Percentiles rank a stretch among this genome's conserved stretches.
These are phyloP conservation scores for Pisolithus orientalis DNA, from an alignment of 768 basidiomycete genomes.

Conservation along the genomic window DNA sequence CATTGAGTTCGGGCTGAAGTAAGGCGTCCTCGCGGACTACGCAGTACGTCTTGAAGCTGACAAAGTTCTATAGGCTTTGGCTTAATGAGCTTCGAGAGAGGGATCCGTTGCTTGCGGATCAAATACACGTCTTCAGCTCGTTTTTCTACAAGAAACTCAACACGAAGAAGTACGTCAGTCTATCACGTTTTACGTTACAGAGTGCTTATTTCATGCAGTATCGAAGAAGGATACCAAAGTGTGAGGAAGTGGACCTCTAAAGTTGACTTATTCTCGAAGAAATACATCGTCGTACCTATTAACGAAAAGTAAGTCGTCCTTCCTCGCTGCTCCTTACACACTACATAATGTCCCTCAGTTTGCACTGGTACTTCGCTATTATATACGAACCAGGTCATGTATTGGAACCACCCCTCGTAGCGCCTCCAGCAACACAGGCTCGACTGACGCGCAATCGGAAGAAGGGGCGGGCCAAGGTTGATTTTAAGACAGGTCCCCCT, in stretches of 20 bases:
- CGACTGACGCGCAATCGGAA: conserved; percentile 19
- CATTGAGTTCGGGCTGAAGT: conserved; percentile 96
- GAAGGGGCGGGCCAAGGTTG: conserved; percentile 8
- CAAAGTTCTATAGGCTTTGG: conserved; percentile 51
- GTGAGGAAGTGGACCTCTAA: conserved; percentile 94
- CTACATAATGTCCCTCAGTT: conserved; percentile 36
- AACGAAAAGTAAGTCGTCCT: conserved; percentile 78
- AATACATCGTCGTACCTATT: conserved; percentile 91
- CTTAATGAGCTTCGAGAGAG: conserved; percentile 47
- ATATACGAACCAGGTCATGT: conserved; percentile 75
- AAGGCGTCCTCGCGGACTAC: conserved; percentile 19
- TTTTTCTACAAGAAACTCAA: conserved; percentile 97
- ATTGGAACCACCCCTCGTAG: conserved; percentile 44
- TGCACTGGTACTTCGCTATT: conserved; percentile 97
- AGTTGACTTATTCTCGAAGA: conserved; percentile 83
- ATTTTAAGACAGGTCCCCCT: neutral
- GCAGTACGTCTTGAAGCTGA: conserved; percentile 3
- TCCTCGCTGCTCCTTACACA: neutral
- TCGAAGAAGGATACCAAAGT: conserved; percentile 67
- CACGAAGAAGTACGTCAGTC: conserved; percentile 43
- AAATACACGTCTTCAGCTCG: conserved; percentile 90
- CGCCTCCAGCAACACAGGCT: neutral
- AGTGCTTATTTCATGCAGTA: conserved; percentile 23
- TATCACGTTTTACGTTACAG: conserved; percentile 9
- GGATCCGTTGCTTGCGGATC: conserved; percentile 57